Evolutionary conservation across 2,329 filamentous ascomycete genomes (phyloP), one percentile per base, ranked within the genome.

Genomic region (Fusarium luffae): DNA sequence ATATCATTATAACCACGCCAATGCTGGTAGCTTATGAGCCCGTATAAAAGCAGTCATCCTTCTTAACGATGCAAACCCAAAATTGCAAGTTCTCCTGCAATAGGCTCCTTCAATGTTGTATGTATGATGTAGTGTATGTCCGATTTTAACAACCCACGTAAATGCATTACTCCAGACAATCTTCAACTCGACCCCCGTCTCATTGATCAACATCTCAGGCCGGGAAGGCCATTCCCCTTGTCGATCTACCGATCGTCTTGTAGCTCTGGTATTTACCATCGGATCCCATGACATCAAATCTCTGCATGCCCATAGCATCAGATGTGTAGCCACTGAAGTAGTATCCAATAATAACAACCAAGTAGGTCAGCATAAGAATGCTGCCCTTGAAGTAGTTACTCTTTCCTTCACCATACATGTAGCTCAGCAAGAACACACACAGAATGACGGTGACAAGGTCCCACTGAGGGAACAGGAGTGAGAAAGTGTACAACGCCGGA

Each of bases 321-420:
- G 82, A 79, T 16, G 83, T 83, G 72, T 78, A 89, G 28, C 88
- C 84, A 54, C 93, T 93, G 63, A 97, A 92, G 81, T 93, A 98
- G 83, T 97, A 99, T 2, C 96, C 96, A 46, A 93, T 88, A 28
- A 98, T 84, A 50, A 99, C 93, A 28, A 98, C 96, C 25, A 98
- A 81, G 79, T 99, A 99, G 34, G 93, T 96, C 52, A 99, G 84
- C 69, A 98, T 89, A 54, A 99, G 85, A 73, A 98, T 98, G 70
- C 93, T 97, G 54, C 96, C 96, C 84, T 99, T 99, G 89, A 99
- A 99, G 81, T 99, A 99, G 81, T 99, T 99, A 84, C 94, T 98
- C 88, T 99, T 99, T 42, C 96, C 96, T 82, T 99, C 96, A 54
- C 95, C 93, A 75, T 98, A 97, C 85, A 99, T 95, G 84, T 98